A percentile compares a stretch with the other conserved stretches of the same genome.
phyloP scores from a whole-genome alignment of 345 rosid genomes.

The Durio zibethinus region DNA sequence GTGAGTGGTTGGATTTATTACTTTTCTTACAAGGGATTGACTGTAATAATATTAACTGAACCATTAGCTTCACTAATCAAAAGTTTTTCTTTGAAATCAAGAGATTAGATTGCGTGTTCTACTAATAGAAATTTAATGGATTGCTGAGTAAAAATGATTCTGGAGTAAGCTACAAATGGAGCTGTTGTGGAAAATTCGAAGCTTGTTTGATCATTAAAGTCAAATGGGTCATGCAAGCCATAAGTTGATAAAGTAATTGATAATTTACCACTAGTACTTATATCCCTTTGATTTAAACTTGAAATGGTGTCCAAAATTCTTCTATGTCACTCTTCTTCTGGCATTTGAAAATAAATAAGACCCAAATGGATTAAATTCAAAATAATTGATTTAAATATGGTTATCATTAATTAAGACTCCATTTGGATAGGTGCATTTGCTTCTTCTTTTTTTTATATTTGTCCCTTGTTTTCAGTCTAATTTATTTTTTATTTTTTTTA shows the following conservation, averaged over 20 bases:
- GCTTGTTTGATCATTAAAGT: slow-evolving; percentile 6
- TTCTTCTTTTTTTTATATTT: no score
- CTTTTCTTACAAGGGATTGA: slow-evolving; percentile 48
- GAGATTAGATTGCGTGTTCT: neutral
- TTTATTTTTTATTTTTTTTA: no score
- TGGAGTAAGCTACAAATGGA: neutral
- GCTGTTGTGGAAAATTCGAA: neutral
- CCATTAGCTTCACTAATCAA: neutral
- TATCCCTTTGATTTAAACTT: neutral
- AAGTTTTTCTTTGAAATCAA: neutral
- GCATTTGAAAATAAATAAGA: neutral
- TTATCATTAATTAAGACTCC: no score
- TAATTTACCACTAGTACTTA: neutral
- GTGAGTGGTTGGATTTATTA: slow-evolving; percentile 28
- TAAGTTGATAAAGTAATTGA: neutral
- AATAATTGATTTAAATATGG: neutral
- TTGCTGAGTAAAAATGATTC: no score
- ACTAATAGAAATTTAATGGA: neutral
- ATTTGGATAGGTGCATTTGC: no score
- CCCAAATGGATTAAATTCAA: neutral
- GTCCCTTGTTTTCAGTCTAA: no score
- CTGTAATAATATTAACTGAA: slow-evolving; percentile 10
- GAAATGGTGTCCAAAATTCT: neutral
- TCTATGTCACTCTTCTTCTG: neutral
- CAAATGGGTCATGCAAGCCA: slow-evolving; percentile 11